Base-by-base conservation (phyloP, 495 filamentous ascomycete genomes). In the Coniosporium apollinis region DNA sequence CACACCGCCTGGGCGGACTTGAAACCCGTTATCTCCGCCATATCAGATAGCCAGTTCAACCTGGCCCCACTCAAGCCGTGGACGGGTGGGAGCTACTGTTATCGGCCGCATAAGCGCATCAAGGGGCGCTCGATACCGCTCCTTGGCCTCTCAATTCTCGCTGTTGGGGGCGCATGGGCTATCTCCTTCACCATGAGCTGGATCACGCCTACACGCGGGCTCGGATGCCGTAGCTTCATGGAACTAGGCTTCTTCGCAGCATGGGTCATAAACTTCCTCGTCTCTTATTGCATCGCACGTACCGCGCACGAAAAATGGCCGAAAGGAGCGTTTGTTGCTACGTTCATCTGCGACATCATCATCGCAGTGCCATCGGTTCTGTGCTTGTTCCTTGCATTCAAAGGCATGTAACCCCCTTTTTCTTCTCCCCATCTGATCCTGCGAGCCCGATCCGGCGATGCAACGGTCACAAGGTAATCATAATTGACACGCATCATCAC, bases 131-230 rank as follows among this genome's bases (percentile, higher is more conserved):
- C 9, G 5, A 21, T 42, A 5, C 4, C 13, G 6, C 15, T 30
- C 4, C 28, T 42, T 13, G 13, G 19, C 8, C 4, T 36, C 3
- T 14, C 41, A 20, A n/a, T 43, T n/a, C 2, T 34, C 4, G 32
- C 36, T 18, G 41, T 38, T 11, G 41, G 19, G 21, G 25, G 34
- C 3, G 40, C 40, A 22, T 43, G 34, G 34, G 30, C 18, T 3
- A 30, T 38, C 16, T 38, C 35, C 3, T 43, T 43, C 28, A 9
- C 28, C 16, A 43, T 43, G 19, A 26, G 19, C 8, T 38, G 35
- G 41, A 24, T 38, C 25, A 43, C 35, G 10, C 41, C 41, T 3
- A 43, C 41, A 9, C 9, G 13, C 5, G 41, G 41, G 11, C 36
- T 43, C 13, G 41, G 41, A 19, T 43, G 41, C 19, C 35, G 41